Conservation (phyloP, 768 basidiomycete species). For the Termitomyces eurrhizus region DNA sequence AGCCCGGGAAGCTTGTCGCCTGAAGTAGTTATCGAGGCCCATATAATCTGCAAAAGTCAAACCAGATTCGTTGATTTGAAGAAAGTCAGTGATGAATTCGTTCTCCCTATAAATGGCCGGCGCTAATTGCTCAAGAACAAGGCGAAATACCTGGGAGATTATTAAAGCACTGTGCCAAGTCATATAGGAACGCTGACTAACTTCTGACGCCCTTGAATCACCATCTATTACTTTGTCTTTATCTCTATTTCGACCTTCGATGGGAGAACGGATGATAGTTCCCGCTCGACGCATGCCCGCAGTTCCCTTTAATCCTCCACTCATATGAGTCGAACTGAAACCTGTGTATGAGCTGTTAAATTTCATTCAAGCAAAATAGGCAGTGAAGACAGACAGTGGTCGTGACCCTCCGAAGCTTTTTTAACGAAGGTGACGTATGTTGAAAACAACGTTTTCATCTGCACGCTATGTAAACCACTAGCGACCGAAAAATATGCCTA, state of each 20-base stretch:
- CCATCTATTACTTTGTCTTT: constrained; percentile 56
- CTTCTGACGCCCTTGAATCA: constrained; percentile 70
- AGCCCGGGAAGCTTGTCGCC: constrained; percentile 80
- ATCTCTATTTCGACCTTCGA: constrained; percentile 58
- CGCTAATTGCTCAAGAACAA: constrained; percentile 72
- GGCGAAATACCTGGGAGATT: constrained; percentile 61
- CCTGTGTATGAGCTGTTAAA: constrained; percentile 27
- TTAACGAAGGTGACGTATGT: constrained; percentile 57
- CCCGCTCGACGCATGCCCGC: constrained; percentile 76
- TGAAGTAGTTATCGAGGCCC: constrained; percentile 90
- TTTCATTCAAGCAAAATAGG: background rate
- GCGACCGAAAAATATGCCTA: constrained; percentile 90
- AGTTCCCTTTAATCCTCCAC: constrained; percentile 44
- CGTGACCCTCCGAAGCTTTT: constrained; percentile 62
- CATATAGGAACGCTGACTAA: constrained; percentile 21
- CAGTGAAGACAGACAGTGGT: constrained; percentile 51
- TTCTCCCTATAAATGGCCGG: constrained; percentile 79
- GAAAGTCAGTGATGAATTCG: constrained; percentile 86
- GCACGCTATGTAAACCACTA: constrained; percentile 76
- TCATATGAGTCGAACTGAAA: constrained; percentile 38
- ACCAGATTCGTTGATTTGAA: constrained; percentile 85
- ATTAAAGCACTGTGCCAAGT: constrained; percentile 3
- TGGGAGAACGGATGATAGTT: constrained; percentile 77
- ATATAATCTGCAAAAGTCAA: constrained; percentile 96
- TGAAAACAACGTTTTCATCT: constrained; percentile 72